Conservation (phyloP, 1,284 basidiomycete genomes). For the Cryptococcus jaspeensis region DNA sequence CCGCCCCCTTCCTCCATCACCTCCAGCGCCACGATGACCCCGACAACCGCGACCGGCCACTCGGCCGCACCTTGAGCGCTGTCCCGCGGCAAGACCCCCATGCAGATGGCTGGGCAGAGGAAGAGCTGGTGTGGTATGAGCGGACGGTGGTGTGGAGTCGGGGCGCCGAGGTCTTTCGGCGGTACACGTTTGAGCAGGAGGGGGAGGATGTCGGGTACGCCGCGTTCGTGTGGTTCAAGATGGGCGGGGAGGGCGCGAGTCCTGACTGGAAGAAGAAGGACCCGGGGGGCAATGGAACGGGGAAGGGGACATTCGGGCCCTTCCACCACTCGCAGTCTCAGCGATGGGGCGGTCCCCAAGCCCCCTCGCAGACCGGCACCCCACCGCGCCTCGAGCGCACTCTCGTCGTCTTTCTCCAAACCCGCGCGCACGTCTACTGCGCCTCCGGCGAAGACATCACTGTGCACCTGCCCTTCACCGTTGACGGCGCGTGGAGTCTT, state of each 20-base stretch:
- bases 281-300: no score
- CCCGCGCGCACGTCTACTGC: constrained; percentile 70
- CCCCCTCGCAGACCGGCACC: constrained; percentile 5
- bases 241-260: constrained; percentile 1
- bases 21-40: constrained; percentile 2
- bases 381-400: constrained; percentile 52
- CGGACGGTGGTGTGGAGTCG: constrained; percentile 65
- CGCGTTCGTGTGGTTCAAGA: constrained; percentile 66
- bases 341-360: constrained; percentile 28
- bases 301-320: constrained; percentile 45
- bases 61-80: constrained; percentile 1
- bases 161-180: constrained; percentile 68
- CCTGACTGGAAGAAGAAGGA: not conserved
- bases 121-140: constrained; percentile 69
- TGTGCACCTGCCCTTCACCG: constrained; percentile 76
- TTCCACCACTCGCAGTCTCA: constrained; percentile 41
- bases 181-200: constrained; percentile 71
- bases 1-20: constrained; percentile 1
- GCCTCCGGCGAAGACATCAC: constrained; percentile 72
- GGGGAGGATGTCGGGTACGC: constrained; percentile 71
- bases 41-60: not conserved
- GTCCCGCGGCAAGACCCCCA: not conserved
- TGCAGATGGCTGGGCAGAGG: constrained; percentile 31
- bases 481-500: constrained; percentile 74
- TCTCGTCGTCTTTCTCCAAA: constrained; percentile 75